Evolutionary conservation across 2,329 filamentous ascomycete genomes (phyloP).

Genomic region (Botrytis fabae): DNA sequence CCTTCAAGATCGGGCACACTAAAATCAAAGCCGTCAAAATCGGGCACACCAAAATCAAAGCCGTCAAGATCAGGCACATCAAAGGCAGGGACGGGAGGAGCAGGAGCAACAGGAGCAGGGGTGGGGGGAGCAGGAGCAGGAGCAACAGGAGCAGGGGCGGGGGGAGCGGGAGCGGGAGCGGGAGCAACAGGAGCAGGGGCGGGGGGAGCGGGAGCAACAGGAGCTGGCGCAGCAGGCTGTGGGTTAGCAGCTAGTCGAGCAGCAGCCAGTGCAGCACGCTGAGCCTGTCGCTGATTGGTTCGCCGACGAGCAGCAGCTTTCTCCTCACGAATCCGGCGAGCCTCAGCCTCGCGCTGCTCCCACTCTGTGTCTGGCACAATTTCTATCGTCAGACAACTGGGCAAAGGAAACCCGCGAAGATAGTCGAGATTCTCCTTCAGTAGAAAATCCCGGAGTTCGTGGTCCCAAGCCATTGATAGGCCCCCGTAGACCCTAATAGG

Average conservation of each 20-base stretch:
- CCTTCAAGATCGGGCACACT: too few relatives aligned
- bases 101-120: too few relatives aligned
- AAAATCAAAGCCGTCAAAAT: too few relatives aligned
- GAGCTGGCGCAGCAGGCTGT: too few relatives aligned
- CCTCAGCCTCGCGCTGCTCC: neutral
- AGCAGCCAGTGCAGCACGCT: neutral
- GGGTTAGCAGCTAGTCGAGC: too few relatives aligned
- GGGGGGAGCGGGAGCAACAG: too few relatives aligned
- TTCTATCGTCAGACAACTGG: neutral
- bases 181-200: neutral
- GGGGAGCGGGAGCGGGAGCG: too few relatives aligned
- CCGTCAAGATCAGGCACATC: too few relatives aligned
- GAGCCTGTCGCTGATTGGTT: neutral
- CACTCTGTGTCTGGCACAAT: neutral
- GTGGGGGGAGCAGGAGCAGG: too few relatives aligned
- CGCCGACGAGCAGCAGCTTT: neutral
- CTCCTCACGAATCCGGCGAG: neutral
- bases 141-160: too few relatives aligned
- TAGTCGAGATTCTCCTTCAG: rapidly evolving
- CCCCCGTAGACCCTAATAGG: rapidly evolving
- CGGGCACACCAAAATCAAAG: too few relatives aligned
- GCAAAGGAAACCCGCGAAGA: neutral
- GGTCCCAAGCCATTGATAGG: rapidly evolving
- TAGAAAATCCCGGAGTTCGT: neutral
- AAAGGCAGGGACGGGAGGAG: too few relatives aligned